Percentiles rank a stretch among this genome's conserved stretches.
phyloP scores from a whole-genome alignment of 305 asterid genomes.

The Fraxinus xanthoxyloides region DNA sequence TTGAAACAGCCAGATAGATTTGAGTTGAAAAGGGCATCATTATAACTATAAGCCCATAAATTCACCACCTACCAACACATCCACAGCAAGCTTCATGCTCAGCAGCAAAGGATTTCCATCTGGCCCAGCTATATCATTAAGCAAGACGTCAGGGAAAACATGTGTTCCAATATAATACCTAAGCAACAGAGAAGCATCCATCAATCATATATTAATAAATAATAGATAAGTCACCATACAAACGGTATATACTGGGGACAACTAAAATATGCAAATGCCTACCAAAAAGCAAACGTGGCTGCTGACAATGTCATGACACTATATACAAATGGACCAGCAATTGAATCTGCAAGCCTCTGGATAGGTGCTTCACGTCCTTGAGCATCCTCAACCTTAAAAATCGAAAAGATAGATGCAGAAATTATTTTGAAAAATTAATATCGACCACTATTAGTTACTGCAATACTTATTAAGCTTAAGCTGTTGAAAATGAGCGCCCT shows the following conservation, averaged over 20 bases:
- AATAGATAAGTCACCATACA: constrained; percentile 8
- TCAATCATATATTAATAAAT: constrained; percentile 22
- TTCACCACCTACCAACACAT: constrained; percentile 78
- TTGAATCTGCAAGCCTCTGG: constrained; percentile 97
- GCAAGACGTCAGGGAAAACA: constrained; percentile 82
- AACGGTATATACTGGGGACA: constrained; percentile 10
- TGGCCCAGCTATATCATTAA: constrained; percentile 96
- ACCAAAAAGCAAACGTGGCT: constrained; percentile 96
- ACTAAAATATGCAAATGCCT: constrained; percentile 27
- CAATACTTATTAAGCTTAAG: background rate
- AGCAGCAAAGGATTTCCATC: constrained; percentile 90
- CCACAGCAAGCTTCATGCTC: constrained; percentile 96
- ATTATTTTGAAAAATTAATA: constrained; percentile 1
- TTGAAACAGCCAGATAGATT: background rate
- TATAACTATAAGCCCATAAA: constrained; percentile 11
- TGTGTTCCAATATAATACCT: constrained; percentile 85
- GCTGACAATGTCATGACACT: constrained; percentile 93
- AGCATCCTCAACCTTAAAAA: constrained; percentile 91
- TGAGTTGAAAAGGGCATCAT: constrained; percentile 4
- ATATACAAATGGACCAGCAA: constrained; percentile 97
- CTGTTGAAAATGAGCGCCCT: background rate
- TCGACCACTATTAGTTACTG: background rate
- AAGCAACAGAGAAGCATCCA: constrained; percentile 23
- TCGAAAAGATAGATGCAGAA: constrained; percentile 6
- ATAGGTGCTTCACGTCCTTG: constrained; percentile 99